These are phyloP conservation scores for Silene vulgaris DNA, from an alignment of 179 eudicot genomes.

Conservation along the genomic window DNA sequence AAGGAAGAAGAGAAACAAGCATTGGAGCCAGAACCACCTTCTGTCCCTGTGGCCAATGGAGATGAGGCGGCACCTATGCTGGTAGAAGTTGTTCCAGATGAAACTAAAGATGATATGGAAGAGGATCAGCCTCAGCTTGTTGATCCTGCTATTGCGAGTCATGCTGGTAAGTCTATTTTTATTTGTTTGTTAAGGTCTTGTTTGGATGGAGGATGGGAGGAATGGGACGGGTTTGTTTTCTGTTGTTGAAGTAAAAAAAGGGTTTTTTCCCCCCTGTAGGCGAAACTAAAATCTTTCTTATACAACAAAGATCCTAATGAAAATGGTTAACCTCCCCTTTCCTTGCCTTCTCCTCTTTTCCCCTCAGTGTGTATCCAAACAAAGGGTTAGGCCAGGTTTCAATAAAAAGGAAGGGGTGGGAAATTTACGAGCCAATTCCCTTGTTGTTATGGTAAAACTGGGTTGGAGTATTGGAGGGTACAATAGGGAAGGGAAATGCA, in stretches of 20 bases:
- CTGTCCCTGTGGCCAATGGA: slow-evolving; percentile 46
- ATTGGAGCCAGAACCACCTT: slow-evolving; percentile 35
- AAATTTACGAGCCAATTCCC: neutral
- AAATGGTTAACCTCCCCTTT: too few relatives aligned
- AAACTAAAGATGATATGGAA: slow-evolving; percentile 41
- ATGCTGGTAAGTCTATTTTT: slow-evolving; percentile 33
- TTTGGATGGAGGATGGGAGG: neutral
- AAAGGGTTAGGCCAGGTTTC: neutral
- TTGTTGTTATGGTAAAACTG: neutral
- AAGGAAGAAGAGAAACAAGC: slow-evolving; percentile 46
- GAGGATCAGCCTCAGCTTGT: slow-evolving; percentile 39
- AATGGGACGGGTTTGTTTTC: too few relatives aligned
- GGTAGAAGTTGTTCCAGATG: slow-evolving; percentile 33
- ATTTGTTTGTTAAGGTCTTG: neutral
- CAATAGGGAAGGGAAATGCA: neutral
- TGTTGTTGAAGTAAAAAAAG: too few relatives aligned
- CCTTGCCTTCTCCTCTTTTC: neutral
- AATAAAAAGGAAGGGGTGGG: neutral
- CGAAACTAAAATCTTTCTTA: too few relatives aligned
- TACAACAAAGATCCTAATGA: too few relatives aligned
- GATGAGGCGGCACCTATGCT: slow-evolving; percentile 31
- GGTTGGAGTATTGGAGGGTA: neutral
- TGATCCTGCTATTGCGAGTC: slow-evolving; percentile 32
- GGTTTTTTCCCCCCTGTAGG: too few relatives aligned
- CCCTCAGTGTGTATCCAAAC: neutral